Percentiles rank a stretch among this genome's conserved stretches.
Conservation (phyloP, 441 rosid genomes). For the Eruca vesicaria region DNA sequence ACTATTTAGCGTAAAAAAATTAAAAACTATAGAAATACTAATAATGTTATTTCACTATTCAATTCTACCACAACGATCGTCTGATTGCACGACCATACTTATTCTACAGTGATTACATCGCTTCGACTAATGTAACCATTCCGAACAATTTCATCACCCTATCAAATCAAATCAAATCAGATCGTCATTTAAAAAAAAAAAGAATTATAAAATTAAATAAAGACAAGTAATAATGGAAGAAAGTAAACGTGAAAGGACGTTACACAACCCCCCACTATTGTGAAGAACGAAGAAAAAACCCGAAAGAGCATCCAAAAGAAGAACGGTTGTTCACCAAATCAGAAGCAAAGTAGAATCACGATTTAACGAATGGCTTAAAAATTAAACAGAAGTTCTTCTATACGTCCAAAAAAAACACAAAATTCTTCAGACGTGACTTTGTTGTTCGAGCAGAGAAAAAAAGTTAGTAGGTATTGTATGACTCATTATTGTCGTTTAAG, state of each 20-base stretch:
- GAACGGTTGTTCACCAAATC: conserved; percentile 43
- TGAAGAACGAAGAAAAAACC: conserved; percentile 32
- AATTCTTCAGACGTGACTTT: conserved; percentile 2
- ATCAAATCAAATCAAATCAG: conserved; percentile 24
- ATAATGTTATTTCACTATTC: neutral
- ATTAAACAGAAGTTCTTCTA: neutral
- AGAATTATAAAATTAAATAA: neutral
- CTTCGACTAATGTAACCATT: conserved; percentile 15
- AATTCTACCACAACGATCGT: neutral
- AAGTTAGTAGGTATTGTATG: neutral
- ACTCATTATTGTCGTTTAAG: neutral
- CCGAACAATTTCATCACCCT: conserved; percentile 7
- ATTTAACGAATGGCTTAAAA: conserved; percentile 2
- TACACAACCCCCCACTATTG: conserved; percentile 38
- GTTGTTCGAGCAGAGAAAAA: neutral
- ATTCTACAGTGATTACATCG: conserved; percentile 6
- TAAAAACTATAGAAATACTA: neutral
- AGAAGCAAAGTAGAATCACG: neutral
- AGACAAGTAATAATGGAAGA: conserved; percentile 25
- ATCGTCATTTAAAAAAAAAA: neutral
- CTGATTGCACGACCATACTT: neutral
- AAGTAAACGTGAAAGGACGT: conserved; percentile 22
- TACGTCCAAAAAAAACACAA: neutral
- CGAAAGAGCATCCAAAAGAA: conserved; percentile 37
- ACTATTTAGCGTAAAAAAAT: neutral